Conservation (phyloP, 768 basidiomycete species). For the Lactarius trivialis region DNA sequence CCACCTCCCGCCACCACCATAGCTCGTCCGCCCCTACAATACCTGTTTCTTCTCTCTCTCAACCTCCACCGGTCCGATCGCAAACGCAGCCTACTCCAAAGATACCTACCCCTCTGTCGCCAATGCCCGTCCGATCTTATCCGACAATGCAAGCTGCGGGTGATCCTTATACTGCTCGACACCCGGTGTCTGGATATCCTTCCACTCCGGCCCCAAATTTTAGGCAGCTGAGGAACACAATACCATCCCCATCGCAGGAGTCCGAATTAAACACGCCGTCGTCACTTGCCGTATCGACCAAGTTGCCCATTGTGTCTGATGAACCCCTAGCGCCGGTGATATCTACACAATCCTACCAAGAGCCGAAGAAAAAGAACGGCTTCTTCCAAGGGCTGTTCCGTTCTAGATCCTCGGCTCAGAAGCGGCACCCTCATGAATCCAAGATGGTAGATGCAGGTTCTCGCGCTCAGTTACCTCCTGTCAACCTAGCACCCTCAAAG, state of each 20-base stretch:
- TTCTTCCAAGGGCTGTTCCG: slow-evolving; percentile 24
- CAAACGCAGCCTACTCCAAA: slow-evolving; percentile 16
- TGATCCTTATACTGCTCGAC: slow-evolving; percentile 6
- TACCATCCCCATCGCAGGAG: slow-evolving; percentile 22
- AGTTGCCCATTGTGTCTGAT: slow-evolving; percentile 18
- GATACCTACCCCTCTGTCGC: slow-evolving; percentile 6
- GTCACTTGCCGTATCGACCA: slow-evolving; percentile 20
- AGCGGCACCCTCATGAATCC: slow-evolving; percentile 8
- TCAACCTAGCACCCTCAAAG: slow-evolving; percentile 8
- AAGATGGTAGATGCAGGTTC: slow-evolving; percentile 6
- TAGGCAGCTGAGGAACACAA: slow-evolving; percentile 9
- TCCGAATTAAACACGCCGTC: slow-evolving; percentile 24
- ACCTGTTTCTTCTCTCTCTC: slow-evolving; percentile 9
- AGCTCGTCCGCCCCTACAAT: slow-evolving; percentile 13
- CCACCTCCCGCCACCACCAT: slow-evolving; percentile 18
- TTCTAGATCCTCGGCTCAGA: slow-evolving; percentile 20
- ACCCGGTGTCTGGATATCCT: slow-evolving; percentile 13
- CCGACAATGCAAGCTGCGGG: slow-evolving; percentile 7
- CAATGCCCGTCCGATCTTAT: slow-evolving; percentile 18
- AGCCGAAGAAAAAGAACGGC: slow-evolving; percentile 22
- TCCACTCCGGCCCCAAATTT: slow-evolving; percentile 7
- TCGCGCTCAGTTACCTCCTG: slow-evolving; percentile 3
- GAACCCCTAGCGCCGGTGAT: slow-evolving; percentile 15
- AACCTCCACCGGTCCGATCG: slow-evolving; percentile 10
- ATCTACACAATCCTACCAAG: slow-evolving; percentile 21